Evolutionary conservation across 2,329 filamentous ascomycete genomes (phyloP), one percentile per base, ranked within the genome.

Genomic region (Talaromyces sp.): DNA sequence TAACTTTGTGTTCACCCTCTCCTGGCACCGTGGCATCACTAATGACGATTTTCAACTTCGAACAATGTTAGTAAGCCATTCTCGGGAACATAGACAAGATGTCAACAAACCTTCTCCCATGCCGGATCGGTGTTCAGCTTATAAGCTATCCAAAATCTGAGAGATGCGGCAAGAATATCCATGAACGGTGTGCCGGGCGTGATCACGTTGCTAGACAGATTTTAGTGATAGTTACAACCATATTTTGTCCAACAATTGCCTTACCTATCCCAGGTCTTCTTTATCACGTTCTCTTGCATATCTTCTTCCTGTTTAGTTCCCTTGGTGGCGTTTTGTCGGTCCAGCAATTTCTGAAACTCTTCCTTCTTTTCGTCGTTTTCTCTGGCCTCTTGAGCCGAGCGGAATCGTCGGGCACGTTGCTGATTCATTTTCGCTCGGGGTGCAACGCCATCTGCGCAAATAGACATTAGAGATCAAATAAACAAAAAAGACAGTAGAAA

Each of bases 391-490:
- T 93, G 91, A 2, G 92, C 94, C 24, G 93, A 90, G 63, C 94
- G 88, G 78, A 99, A 99, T 69, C 94, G 91, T 75, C 94, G 86
- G 48, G 94, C 96, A 63, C 94, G 91, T 78, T 99, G 94, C 74
- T 99, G 95, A 74, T 99, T 99, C 94, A 99, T 99, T 78, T 99
- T 99, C 61, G 95, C 95, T 74, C 94, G 89, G 53, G 94, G 95
- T 4, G 94, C 94, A 65, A 99, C 94, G 73, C 94, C 94, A 78
- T 99, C 94, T 92, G 63, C 48, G 41, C 55, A 50, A 56, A 51
- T 59, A 51, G 26, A 26, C 27, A 61, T 76, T 62, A 80, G 72
- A 31, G 17, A 32, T 24, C 14, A 29, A 57, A 26, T 53, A 50
- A 52, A 31, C 12, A n/a, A 29, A 11, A 11, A 38, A 41, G 35